Evolutionary conservation across 2,329 filamentous ascomycete species (phyloP), one percentile per base, ranked within the genome.

Genomic region (Apiospora koreana): DNA sequence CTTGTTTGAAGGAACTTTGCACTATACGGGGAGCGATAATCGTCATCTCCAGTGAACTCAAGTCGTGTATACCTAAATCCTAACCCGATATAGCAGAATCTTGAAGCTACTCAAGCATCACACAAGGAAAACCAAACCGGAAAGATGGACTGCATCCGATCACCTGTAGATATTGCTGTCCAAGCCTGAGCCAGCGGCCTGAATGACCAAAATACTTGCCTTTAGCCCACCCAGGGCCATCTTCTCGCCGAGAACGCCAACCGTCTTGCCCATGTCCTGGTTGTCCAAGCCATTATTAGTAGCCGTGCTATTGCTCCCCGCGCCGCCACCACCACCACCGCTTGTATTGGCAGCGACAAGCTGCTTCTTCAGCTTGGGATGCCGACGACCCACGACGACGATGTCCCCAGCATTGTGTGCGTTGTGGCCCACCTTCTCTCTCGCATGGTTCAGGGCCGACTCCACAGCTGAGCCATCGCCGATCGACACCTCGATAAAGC

Each of bases 381-480:
- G 84, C 54, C 83, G 79, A 50, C 91, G 84, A 0, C 92, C 92
- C 16, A 94, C 81, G 1, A 95, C 84, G 21, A 95, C 83, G 28
- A 95, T 82, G 76, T 94, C 92, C 2, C 92, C 92, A 0, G 90
- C 89, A 74, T 93, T 94, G 76, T 85, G 86, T 0, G 86, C 84
- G 23, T 86, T 85, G 71, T 88, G 86, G 0, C 88, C 88, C 2
- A 94, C 85, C 68, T 91, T 89, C 38, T 84, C 80, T 68, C 85
- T 84, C 0, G 91, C 91, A 5, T 86, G 80, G 7, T 84, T 81
- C 1, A 92, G 72, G 1, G 86, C 83, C 70, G 85, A 84, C 1
- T 78, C 76, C 7, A 87, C 79, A 0, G 84, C 79, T 0, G 82
- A 78, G 0, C 77, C 75, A 8, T 77, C 75, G 8, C 83, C 79